A percentile compares a stretch with the other conserved stretches of the same genome.
These are phyloP conservation scores for Tetrastigma voinierianum DNA, from an alignment of 164 flowering plant species.

Conservation along the genomic window DNA sequence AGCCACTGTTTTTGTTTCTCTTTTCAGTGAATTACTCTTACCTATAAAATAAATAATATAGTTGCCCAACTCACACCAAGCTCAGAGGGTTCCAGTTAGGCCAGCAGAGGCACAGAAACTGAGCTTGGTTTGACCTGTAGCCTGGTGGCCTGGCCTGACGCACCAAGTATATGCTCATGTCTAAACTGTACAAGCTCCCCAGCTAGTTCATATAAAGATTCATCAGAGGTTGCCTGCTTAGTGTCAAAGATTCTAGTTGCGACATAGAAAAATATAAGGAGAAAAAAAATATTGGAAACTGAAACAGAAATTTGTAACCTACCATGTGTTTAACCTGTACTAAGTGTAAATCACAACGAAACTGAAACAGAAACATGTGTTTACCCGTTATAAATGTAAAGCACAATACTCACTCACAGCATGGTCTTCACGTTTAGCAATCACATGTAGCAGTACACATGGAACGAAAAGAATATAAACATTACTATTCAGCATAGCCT, in stretches of 20 bases:
- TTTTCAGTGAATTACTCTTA: no score
- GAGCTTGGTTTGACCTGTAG: no score
- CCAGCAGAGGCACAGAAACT: no score
- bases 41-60: no score
- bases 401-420: slow-evolving; percentile 98
- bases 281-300: neutral
- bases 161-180: neutral
- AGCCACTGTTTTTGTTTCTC: no score
- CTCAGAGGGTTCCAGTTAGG: no score
- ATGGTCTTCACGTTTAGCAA: slow-evolving; percentile 97
- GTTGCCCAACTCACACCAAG: no score
- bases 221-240: slow-evolving; percentile 91
- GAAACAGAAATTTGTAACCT: neutral
- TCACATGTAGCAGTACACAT: slow-evolving; percentile 57
- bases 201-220: slow-evolving; percentile 97
- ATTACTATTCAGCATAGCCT: no score
- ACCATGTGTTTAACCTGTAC: no score
- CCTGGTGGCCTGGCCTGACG: no score
- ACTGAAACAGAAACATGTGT: no score
- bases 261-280: neutral
- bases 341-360: no score
- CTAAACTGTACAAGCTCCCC: slow-evolving; percentile 86
- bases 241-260: slow-evolving; percentile 6
- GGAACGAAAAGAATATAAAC: neutral
- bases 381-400: slow-evolving; percentile 49